These are phyloP conservation scores for Yamadazyma taylorii DNA, from an alignment of 1,139 yeast genomes.

Conservation along the genomic window DNA sequence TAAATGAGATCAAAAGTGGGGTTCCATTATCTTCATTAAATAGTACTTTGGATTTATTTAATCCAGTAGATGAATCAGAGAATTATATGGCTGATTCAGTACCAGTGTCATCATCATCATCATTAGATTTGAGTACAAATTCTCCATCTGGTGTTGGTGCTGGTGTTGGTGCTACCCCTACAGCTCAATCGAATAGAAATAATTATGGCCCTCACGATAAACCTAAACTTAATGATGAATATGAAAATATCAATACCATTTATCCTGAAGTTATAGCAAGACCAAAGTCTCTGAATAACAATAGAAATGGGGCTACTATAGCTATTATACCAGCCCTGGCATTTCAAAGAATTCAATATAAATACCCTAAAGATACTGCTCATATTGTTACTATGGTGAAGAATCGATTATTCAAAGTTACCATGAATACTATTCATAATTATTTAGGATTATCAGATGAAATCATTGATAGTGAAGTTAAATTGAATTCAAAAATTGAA, in stretches of 20 bases:
- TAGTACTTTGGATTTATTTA: constrained; percentile 67
- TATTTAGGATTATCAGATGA: constrained; percentile 85
- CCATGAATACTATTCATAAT: constrained; percentile 84
- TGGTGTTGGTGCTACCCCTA: background rate
- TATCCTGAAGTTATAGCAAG: constrained; percentile 56
- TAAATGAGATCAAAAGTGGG: constrained; percentile 86
- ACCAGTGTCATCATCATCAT: constrained; percentile 15
- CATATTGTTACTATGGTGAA: constrained; percentile 93
- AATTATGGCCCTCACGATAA: background rate
- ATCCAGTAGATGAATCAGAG: constrained; percentile 13
- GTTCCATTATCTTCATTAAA: constrained; percentile 82
- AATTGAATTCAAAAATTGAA: constrained; percentile 53
- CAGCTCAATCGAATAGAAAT: too few relatives aligned
- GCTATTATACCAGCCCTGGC: constrained; percentile 90
- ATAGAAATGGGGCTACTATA: constrained; percentile 61
- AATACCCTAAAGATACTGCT: constrained; percentile 86
- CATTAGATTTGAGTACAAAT: constrained; percentile 12
- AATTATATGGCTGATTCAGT: constrained; percentile 1
- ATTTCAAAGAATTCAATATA: constrained; percentile 67
- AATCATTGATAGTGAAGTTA: constrained; percentile 72
- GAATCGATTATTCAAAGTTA: constrained; percentile 83
- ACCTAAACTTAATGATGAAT: background rate
- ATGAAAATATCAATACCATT: background rate
- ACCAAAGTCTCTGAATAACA: constrained; percentile 40
- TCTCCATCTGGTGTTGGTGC: background rate